Evolutionary conservation across 2,329 filamentous ascomycete species (phyloP).

Genomic region (Emmonsia crescens): DNA sequence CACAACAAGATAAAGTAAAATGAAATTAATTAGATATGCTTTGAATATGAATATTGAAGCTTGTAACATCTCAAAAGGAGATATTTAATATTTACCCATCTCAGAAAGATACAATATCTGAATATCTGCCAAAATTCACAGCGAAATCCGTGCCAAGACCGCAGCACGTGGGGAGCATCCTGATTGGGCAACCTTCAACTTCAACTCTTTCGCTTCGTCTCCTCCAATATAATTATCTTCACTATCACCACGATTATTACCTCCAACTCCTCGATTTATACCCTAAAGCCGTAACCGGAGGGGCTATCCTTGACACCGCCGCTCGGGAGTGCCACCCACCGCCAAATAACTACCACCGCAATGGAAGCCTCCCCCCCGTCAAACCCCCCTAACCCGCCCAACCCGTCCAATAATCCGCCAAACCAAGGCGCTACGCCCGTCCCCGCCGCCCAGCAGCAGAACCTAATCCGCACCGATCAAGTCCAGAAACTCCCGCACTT

Average conservation of each 20-base stretch:
- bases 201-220: background rate
- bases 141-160: background rate
- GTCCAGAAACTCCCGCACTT: constrained; percentile 44
- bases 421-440: constrained; percentile 19
- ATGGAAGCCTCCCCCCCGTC: background rate
- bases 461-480: constrained; percentile 42
- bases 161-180: background rate
- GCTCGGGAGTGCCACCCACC: background rate
- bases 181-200: background rate
- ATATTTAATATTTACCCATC: background rate
- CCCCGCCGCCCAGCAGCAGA: constrained; percentile 25
- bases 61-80: background rate
- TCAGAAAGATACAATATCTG: background rate
- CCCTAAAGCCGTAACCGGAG: background rate
- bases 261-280: background rate
- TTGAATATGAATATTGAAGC: background rate
- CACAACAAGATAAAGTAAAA: no score
- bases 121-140: background rate
- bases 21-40: no score
- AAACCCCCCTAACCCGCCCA: background rate
- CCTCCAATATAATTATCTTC: background rate
- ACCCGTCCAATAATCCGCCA: constrained; percentile 7
- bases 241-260: background rate
- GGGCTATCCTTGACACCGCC: background rate
- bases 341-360: background rate